phyloP scores from a whole-genome alignment of 371 early-diverging fungal genomes.

The Amoeboaphelidium protococcarum region DNA sequence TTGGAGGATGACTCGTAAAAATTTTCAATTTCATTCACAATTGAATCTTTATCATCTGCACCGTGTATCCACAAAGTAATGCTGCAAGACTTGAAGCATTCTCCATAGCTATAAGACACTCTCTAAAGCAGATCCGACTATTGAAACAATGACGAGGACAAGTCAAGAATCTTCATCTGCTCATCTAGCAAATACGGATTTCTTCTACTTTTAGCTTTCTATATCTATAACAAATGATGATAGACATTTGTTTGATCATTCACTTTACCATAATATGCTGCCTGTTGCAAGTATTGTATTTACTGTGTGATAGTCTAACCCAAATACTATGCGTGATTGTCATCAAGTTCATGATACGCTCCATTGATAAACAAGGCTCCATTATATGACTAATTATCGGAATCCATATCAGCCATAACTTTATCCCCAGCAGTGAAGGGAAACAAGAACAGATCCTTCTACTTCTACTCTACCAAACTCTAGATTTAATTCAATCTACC shows the following conservation, averaged over 20 bases:
- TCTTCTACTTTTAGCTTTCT: slow-evolving; percentile 24
- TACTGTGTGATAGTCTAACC: slow-evolving; percentile 9
- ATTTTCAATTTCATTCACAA: no score
- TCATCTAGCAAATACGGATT: slow-evolving; percentile 29
- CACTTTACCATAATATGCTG: slow-evolving; percentile 20
- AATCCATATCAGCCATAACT: no score
- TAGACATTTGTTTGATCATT: slow-evolving; percentile 25
- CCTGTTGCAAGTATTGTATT: slow-evolving; percentile 9
- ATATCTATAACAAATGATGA: slow-evolving; percentile 28
- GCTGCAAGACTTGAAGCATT: slow-evolving; percentile 5
- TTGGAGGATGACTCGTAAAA: no score
- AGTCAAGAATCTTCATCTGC: slow-evolving; percentile 20
- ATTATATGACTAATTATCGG: slow-evolving; percentile 3
- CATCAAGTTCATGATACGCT: slow-evolving; percentile 25
- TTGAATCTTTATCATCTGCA: no score
- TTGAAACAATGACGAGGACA: slow-evolving; percentile 7
- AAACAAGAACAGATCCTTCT: slow-evolving; percentile 2
- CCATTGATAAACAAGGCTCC: slow-evolving; percentile 52
- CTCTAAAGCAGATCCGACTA: slow-evolving; percentile 7
- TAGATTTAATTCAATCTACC: slow-evolving; percentile 7
- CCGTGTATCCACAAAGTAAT: neutral
- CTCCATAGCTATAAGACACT: neutral
- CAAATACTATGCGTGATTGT: slow-evolving; percentile 10
- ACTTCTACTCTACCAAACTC: slow-evolving; percentile 10
- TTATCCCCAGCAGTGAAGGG: no score